Base-by-base conservation (phyloP, 768 basidiomycete species). In the Leccinum sublutescens region DNA sequence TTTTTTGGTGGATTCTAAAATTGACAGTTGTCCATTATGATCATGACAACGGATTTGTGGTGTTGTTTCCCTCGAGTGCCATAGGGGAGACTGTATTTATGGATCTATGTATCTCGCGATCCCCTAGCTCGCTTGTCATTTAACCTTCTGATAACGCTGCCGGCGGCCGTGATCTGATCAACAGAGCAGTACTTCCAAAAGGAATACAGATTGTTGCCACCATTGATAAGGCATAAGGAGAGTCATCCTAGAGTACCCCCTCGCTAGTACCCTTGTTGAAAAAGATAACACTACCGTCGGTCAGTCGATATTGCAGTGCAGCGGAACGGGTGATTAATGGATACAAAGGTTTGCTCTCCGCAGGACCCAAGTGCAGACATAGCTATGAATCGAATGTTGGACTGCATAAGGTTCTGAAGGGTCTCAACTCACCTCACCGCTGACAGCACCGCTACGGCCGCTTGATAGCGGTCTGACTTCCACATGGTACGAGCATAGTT, bases 361-460 rank as follows among this genome's bases (percentile, higher is more conserved):
- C 74, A 4, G 83, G 78, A 11, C 88, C 87, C 6, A 75, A 64
- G 67, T 88, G 88, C n/a, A 88, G 66, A 21, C 85, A 82, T 34
- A 88, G 72, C 89, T 89, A 60, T 6, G 51, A n/a, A 36, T 19
- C 10, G 25, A 38, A n/a, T 17, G 19, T 60, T 27, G 45, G 15
- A 27, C 7, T 49, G 48, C 8, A 14, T 49, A n/a, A 47, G 21
- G 29, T 43, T 27, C n/a, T 31, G 21, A 52, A 54, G 19, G 12
- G 0, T 14, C 17, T 15, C 5, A 19, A 59, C 78, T 19, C 53
- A 89, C 91, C 79, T 91, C 87, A 19, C 91, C 91, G 58, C 84
- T 89, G 29, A 93, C 87, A 21, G 85, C 78, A 3, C 89, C 90
- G 61, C 91, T 93, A 25, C 85, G 77, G 5, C 91, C 91, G 61